phyloP scores from a whole-genome alignment of 169 alveolate genomes.

The Plasmodium gonderi region DNA sequence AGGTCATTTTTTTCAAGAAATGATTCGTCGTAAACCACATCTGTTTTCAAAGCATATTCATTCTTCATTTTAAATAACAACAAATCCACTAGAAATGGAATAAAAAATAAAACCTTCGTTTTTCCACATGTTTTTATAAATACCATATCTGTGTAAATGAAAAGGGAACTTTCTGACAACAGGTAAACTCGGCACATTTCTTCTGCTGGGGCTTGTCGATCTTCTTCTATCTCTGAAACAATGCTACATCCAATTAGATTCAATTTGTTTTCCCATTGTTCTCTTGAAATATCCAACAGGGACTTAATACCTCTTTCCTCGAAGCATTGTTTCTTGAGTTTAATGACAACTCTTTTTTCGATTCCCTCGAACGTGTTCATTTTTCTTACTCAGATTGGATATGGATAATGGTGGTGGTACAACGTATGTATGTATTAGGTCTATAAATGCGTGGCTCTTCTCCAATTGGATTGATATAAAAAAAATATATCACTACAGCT shows the following conservation, averaged over 20 bases:
- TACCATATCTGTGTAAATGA: slow-evolving; percentile 7
- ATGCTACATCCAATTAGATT: slow-evolving; percentile 47
- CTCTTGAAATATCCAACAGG: slow-evolving; percentile 21
- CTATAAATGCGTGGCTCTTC: too few relatives aligned
- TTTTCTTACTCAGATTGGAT: background rate
- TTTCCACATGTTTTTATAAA: slow-evolving; percentile 67
- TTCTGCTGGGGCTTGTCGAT: background rate
- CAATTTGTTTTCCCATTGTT: slow-evolving; percentile 40
- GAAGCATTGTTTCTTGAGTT: slow-evolving; percentile 19
- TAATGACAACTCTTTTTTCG: slow-evolving; percentile 49
- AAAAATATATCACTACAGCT: too few relatives aligned
- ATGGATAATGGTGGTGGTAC: too few relatives aligned
- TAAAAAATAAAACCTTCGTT: slow-evolving; percentile 57
- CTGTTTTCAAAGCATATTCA: background rate
- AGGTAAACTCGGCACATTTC: slow-evolving; percentile 53
- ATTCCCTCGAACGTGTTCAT: slow-evolving; percentile 65
- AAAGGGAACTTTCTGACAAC: slow-evolving; percentile 63
- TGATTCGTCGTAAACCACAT: slow-evolving; percentile 14
- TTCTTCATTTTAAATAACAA: slow-evolving; percentile 3
- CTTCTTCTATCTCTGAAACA: slow-evolving; percentile 46
- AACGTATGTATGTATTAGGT: too few relatives aligned
- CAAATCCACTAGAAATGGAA: slow-evolving; percentile 58
- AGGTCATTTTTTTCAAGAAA: slow-evolving; percentile 2
- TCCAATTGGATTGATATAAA: too few relatives aligned
- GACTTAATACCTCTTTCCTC: background rate